Percentiles rank a stretch among this genome's conserved stretches.
Evolutionary conservation across 768 basidiomycete genomes (phyloP).

Genomic region (Suillus alpinus): DNA sequence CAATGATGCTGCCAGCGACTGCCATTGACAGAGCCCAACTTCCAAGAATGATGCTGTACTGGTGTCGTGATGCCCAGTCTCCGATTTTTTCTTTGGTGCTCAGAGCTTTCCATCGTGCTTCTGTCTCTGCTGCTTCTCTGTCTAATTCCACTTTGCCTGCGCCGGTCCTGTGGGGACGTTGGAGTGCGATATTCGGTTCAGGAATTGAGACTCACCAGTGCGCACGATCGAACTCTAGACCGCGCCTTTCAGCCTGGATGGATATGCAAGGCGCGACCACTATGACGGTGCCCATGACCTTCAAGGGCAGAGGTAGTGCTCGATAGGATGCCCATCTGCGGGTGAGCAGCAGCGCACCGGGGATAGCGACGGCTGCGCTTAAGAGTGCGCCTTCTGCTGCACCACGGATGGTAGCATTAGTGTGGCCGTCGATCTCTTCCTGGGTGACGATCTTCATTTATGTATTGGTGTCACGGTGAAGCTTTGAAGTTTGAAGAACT

Average conservation of each 20-base stretch:
- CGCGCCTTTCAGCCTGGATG: slow-evolving; percentile 73
- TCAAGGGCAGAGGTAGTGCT: slow-evolving; percentile 62
- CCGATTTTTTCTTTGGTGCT: slow-evolving; percentile 47
- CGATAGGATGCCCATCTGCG: slow-evolving; percentile 59
- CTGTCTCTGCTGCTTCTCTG: slow-evolving; percentile 30
- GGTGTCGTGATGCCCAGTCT: slow-evolving; percentile 65
- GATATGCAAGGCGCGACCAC: slow-evolving; percentile 63
- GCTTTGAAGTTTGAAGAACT: neutral
- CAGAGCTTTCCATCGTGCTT: slow-evolving; percentile 50
- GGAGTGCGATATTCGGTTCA: neutral
- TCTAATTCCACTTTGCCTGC: slow-evolving; percentile 54
- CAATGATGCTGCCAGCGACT: slow-evolving; percentile 62
- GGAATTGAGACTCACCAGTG: neutral
- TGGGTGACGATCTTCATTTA: slow-evolving; percentile 30
- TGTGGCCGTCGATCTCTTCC: slow-evolving; percentile 56
- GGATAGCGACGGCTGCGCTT: slow-evolving; percentile 47
- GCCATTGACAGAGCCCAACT: slow-evolving; percentile 72
- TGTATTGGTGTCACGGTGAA: neutral
- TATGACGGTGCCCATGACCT: slow-evolving; percentile 66
- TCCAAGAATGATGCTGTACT: slow-evolving; percentile 72
- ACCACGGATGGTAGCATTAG: slow-evolving; percentile 56
- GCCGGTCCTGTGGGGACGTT: slow-evolving; percentile 29
- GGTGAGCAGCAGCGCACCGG: slow-evolving; percentile 51
- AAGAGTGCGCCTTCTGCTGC: slow-evolving; percentile 52
- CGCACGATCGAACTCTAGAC: slow-evolving; percentile 47